A percentile compares a stretch with the other conserved stretches of the same genome.
Conservation (phyloP, 169 alveolate species). For the Babesia divergens region DNA sequence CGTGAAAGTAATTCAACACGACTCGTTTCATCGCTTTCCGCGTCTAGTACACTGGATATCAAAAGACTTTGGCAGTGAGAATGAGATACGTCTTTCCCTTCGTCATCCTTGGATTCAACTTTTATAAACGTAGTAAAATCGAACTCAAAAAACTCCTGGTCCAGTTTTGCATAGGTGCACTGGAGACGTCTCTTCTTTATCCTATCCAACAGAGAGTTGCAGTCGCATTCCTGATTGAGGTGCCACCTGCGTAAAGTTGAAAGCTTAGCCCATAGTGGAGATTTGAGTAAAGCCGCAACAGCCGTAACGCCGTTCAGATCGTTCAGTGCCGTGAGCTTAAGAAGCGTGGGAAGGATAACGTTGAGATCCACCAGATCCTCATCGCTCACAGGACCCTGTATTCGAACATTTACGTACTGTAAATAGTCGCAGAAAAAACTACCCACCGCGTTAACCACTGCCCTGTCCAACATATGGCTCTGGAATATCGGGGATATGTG, state of each 20-base stretch:
- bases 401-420: neutral
- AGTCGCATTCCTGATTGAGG: slow-evolving; percentile 9
- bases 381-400: slow-evolving; percentile 10
- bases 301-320: slow-evolving; percentile 10
- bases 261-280: slow-evolving; percentile 22
- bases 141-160: slow-evolving; percentile 7
- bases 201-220: slow-evolving; percentile 29
- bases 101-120: neutral
- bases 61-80: slow-evolving; percentile 3
- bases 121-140: slow-evolving; percentile 3
- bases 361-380: slow-evolving; percentile 29
- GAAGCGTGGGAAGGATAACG: slow-evolving; percentile 1
- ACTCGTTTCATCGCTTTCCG: slow-evolving; percentile 7
- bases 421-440: slow-evolving; percentile 17
- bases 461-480: neutral
- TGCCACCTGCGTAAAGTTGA: slow-evolving; percentile 3
- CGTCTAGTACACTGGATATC: slow-evolving; percentile 16
- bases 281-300: slow-evolving; percentile 12
- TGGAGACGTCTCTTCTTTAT: neutral
- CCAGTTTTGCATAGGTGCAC: slow-evolving; percentile 17
- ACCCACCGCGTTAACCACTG: slow-evolving; percentile 15
- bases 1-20: slow-evolving; percentile 13
- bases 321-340: neutral
- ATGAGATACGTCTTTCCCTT: neutral
- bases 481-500: slow-evolving; percentile 9